Evolutionary conservation across 495 filamentous ascomycete species (phyloP).

Genomic region (Podospora fimiseda): DNA sequence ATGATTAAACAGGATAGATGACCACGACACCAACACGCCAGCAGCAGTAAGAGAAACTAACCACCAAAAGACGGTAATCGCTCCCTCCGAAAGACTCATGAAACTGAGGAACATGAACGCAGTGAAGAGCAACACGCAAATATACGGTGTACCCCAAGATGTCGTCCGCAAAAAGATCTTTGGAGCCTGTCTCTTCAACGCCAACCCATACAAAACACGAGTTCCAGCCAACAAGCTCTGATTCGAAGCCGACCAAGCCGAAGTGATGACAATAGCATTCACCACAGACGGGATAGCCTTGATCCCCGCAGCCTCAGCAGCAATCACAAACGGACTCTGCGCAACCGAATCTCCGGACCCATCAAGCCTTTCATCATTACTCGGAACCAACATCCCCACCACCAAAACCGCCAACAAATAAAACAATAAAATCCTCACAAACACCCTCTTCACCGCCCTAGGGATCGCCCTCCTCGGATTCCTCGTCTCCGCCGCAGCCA

Average conservation of each 20-base stretch:
- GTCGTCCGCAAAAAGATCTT: constrained; percentile 52
- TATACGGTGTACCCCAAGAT: constrained; percentile 55
- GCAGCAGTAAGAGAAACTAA: constrained; percentile 51
- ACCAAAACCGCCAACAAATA: constrained; percentile 65
- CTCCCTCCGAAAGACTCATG: constrained; percentile 50
- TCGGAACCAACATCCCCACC: constrained; percentile 65
- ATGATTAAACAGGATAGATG: constrained; percentile 40
- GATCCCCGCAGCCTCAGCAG: constrained; percentile 60
- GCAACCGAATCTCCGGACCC: constrained; percentile 42
- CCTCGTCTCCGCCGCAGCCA: constrained; percentile 68
- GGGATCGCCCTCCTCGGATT: constrained; percentile 69
- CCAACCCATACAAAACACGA: constrained; percentile 56
- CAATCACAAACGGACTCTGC: constrained; percentile 68
- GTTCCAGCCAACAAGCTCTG: constrained; percentile 56
- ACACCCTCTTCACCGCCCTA: constrained; percentile 61
- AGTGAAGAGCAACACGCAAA: constrained; percentile 47
- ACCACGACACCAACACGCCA: constrained; percentile 52
- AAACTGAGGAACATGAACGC: constrained; percentile 53
- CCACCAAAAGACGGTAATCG: constrained; percentile 56
- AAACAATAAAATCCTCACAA: constrained; percentile 64
- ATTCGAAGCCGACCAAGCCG: constrained; percentile 64
- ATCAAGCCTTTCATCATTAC: constrained; percentile 45
- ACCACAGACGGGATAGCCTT: constrained; percentile 55
- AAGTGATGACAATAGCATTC: constrained; percentile 64
- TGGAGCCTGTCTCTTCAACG: constrained; percentile 53